Evolutionary conservation across 331 rosid species (phyloP).

Genomic region (Saraca asoca): DNA sequence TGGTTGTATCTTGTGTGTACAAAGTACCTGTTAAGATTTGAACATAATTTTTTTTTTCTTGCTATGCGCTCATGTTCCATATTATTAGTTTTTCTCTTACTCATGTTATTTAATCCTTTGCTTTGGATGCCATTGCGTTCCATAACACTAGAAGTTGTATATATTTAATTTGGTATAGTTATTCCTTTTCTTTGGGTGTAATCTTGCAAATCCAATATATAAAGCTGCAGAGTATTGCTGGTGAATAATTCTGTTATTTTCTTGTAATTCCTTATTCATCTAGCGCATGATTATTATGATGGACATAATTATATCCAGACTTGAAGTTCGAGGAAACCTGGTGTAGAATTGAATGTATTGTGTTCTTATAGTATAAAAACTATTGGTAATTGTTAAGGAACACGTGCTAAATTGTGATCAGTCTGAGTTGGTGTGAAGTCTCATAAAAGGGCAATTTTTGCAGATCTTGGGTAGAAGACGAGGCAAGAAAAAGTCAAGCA

Average conservation of each 20-base stretch:
- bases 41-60: too few relatives aligned
- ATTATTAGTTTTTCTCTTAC: not conserved
- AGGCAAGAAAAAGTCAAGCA: conserved; percentile 81
- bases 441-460: conserved; percentile 37
- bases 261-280: not conserved
- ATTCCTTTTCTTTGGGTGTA: not conserved
- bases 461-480: conserved; percentile 99
- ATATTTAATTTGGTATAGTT: not conserved
- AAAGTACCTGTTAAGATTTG: too few relatives aligned
- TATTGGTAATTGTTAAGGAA: conserved; percentile 1
- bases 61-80: not conserved
- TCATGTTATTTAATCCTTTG: not conserved
- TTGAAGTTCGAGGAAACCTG: not conserved
- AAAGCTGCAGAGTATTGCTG: not conserved
- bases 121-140: not conserved
- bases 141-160: not conserved
- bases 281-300: not conserved
- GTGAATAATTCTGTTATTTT: not conserved
- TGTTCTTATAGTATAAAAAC: not conserved
- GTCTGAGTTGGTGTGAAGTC: conserved; percentile 25
- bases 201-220: not conserved
- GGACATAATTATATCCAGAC: not conserved
- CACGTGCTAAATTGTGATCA: conserved; percentile 3
- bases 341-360: not conserved
- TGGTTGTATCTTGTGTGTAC: too few relatives aligned